Conservation (phyloP, 176 grass and related monocot genomes). For the Pontederia paniculata region DNA sequence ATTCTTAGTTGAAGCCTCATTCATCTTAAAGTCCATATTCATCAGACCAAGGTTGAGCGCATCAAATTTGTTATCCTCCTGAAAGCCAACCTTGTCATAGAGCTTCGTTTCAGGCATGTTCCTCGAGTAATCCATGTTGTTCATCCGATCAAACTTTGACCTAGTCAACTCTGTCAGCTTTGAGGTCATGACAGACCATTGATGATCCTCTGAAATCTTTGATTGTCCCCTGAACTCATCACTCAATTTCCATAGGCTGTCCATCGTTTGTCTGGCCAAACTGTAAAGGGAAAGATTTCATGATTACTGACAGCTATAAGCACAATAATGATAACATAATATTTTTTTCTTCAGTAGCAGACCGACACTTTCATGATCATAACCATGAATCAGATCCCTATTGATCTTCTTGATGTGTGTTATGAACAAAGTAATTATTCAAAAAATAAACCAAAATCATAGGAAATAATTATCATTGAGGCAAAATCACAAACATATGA, state of each 20-base stretch:
- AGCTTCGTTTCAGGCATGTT: slow-evolving; percentile 45
- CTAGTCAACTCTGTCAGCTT: slow-evolving; percentile 80
- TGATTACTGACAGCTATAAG: too few species aligned
- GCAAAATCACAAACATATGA: too few species aligned
- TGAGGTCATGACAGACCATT: slow-evolving; percentile 95
- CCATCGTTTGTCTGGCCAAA: slow-evolving; percentile 37
- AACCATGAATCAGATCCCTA: too few species aligned
- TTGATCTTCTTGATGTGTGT: too few species aligned
- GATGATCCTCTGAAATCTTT: slow-evolving; percentile 72
- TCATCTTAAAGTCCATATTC: slow-evolving; percentile 83
- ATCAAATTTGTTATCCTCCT: slow-evolving; percentile 68
- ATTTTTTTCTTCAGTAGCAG: too few species aligned
- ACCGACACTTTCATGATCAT: too few species aligned
- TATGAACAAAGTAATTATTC: too few species aligned
- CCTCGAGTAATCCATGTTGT: slow-evolving; percentile 59
- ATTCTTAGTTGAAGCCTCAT: slow-evolving; percentile 53
- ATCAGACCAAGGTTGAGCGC: slow-evolving; percentile 74
- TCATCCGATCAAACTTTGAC: slow-evolving; percentile 56
- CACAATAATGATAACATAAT: too few species aligned
- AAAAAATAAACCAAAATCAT: too few species aligned
- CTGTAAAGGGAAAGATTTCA: slow-evolving; percentile 1
- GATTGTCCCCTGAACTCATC: slow-evolving; percentile 92
- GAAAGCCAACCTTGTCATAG: slow-evolving; percentile 64
- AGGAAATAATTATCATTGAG: too few species aligned
- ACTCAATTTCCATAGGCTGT: slow-evolving; percentile 86